Evolutionary conservation across 1,284 basidiomycete genomes (phyloP), one percentile per base, ranked within the genome.

Genomic region (Leucoagaricus sp.): DNA sequence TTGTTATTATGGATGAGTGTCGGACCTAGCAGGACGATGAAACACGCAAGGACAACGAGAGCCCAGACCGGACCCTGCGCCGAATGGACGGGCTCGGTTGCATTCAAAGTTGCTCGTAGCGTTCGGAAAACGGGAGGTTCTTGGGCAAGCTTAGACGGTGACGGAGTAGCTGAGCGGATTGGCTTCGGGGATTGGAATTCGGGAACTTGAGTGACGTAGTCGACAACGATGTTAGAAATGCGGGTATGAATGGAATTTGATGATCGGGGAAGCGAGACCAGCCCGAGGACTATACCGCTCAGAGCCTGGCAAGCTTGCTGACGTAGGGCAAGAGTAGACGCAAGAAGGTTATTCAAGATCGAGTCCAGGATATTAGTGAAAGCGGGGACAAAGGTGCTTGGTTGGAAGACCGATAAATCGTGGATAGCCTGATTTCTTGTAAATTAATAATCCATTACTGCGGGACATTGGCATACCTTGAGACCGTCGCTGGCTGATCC

Each of bases 41-140:
- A 72, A 60, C 78, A 78, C 0, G 85, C 81, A 0, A 90, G 70
- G 23, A 89, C 85, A 58, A 79, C 81, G 45, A 87, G 72, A 3
- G 79, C 85, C 89, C 89, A 91, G 1, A 87, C 84, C 10, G 89
- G 89, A 0, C 88, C 87, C 64, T 88, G 84, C 1, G 86, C 86
- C 13, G 80, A 78, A 58, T 86, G 79, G 12, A 70, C 67, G 6
- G 84, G 83, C 7, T 86, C 83, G 1, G 72, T 67, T 0, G 77
- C 75, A 13, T 70, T 70, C 21, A 91, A 71, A 0, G 85, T 87
- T 0, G 82, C 81, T 17, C 85, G 80, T 4, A 90, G 73, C 0
- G 87, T 85, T 40, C 86, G 83, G 23, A 87, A 67, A 55, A 91
- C 85, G 9, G 69, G 41, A 0, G 84, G 67, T 48, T 87, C 85